Base-by-base conservation (phyloP, 2,329 filamentous ascomycete genomes). In the Didymella segeticola region DNA sequence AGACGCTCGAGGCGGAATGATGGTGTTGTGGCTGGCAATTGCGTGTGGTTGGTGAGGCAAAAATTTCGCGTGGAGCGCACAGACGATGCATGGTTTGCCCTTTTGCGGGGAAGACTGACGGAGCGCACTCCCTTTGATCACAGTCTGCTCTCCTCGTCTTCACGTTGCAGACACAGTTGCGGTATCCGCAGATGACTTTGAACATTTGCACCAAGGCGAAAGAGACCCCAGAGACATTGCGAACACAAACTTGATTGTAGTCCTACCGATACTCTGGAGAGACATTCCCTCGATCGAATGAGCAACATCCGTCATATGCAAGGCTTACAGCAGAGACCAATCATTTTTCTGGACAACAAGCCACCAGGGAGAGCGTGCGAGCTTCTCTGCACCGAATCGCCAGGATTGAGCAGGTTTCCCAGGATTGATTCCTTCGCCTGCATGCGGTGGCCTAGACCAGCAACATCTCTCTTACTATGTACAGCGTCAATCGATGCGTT, bases 31-130 rank as follows among this genome's bases (percentile, higher is more conserved):
- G 33, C 29, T n/a, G 22, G 26, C 5, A 41, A 29, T 39, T 25
- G 27, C n/a, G 19, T 25, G 33, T 37, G 14, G 34, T 20, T 23
- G 23, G 27, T 30, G 31, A 22, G 17, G 26, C 12, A 37, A 33
- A 26, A 22, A 27, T 33, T 48, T 34, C 22, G 31, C 31, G 45
- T 17, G 20, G 27, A 6, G 26, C 15, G 43, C 43, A 47, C 36
- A 29, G 47, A 43, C 47, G 23, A 15, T 12, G 29, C 47, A 43
- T 49, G 34, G 36, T 38, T 19, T 37, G 30, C 19, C 30, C 17
- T 10, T 22, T 42, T 53, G 49, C 36, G 39, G 45, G 43, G 45
- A 48, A 48, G 22, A 31, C 38, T 33, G 29, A 29, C 7, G 23
- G 10, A 39, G 39, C 31, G 20, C n/a, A 43, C 23, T 25, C 23